Conservation (phyloP, 1,284 basidiomycete genomes). For the Tylopilus orsonianus region DNA sequence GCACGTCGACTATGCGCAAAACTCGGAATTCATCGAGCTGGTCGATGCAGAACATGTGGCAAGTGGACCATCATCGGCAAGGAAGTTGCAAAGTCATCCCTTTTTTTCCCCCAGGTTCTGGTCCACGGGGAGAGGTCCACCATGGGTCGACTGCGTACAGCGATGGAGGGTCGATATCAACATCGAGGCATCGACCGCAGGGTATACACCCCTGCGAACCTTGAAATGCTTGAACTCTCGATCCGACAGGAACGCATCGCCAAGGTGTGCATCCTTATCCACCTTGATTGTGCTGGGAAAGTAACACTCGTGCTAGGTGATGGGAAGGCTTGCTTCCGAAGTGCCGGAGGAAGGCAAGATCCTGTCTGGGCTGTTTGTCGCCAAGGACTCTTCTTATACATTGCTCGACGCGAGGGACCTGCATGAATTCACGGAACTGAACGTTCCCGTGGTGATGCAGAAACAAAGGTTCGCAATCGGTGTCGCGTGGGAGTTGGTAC, state of each 20-base stretch:
- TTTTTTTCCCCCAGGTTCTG: constrained; percentile 63
- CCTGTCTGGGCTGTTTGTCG: constrained; percentile 83
- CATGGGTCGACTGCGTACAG: constrained; percentile 87
- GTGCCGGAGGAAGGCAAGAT: constrained; percentile 67
- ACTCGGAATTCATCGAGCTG: constrained; percentile 93
- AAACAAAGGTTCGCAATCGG: constrained; percentile 81
- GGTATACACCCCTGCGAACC: constrained; percentile 92
- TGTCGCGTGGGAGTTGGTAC: constrained; percentile 90
- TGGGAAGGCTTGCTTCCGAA: constrained; percentile 83
- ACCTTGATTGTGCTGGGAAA: neutral
- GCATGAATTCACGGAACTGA: constrained; percentile 88
- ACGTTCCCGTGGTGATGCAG: constrained; percentile 84
- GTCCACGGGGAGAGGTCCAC: constrained; percentile 95
- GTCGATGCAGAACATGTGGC: constrained; percentile 94
- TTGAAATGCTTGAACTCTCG: constrained; percentile 84
- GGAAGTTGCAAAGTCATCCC: constrained; percentile 2
- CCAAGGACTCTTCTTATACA: constrained; percentile 97
- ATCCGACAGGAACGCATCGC: constrained; percentile 94
- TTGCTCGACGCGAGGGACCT: constrained; percentile 91
- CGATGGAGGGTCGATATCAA: constrained; percentile 84
- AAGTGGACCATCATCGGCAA: constrained; percentile 32
- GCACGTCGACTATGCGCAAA: constrained; percentile 96
- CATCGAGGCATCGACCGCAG: constrained; percentile 91
- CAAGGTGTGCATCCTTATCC: constrained; percentile 56
- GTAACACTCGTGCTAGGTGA: constrained; percentile 57